Evolutionary conservation across 2,329 filamentous ascomycete genomes (phyloP), one percentile per base, ranked within the genome.

Genomic region (Cladosporium sp.): DNA sequence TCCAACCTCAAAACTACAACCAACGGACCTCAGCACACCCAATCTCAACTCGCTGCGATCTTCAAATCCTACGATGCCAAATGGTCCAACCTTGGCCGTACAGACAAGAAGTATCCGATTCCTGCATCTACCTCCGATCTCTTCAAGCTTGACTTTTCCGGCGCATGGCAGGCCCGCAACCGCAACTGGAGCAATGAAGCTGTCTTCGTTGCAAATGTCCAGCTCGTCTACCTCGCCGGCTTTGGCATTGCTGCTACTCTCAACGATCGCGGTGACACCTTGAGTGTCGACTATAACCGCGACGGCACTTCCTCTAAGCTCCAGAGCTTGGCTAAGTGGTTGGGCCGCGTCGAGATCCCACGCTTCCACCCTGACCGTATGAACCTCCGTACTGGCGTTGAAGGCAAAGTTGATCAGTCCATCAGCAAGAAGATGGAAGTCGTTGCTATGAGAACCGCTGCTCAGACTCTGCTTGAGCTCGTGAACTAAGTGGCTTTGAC

Each of bases 321-420:
- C 9, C n/a, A 29, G 25, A 19, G 8, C 12, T 25, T 48, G 11
- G 25, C 13, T 11, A 48, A 48, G 27, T 48, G 43, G 43, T 8
- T 48, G 15, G 32, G 7, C n/a, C 25, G 35, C 7, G 39, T 16
- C 25, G 43, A 48, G 43, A 16, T 32, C 35, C 36, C 43, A 6
- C 39, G 43, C n/a, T 40, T 22, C 33, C 43, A 48, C 7, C 43
- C 43, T 8, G 43, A 48, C 30, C 43, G 43, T 3, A 48, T 48
- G 35, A 48, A 48, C 15, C 15, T 32, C n/a, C 30, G 43, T 15
- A 40, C 43, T 16, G 43, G 43, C 3, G 29, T 11, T n/a, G 36
- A 22, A 1, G 43, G 43, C 4, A 11, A 11, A 4, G 9, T 40
- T 3, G 35, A 48, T 20, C 35, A 39, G 11, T 13, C 9, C 3